Evolutionary conservation across 2,329 filamentous ascomycete species (phyloP).

Genomic region (Aspergillus uvarum): DNA sequence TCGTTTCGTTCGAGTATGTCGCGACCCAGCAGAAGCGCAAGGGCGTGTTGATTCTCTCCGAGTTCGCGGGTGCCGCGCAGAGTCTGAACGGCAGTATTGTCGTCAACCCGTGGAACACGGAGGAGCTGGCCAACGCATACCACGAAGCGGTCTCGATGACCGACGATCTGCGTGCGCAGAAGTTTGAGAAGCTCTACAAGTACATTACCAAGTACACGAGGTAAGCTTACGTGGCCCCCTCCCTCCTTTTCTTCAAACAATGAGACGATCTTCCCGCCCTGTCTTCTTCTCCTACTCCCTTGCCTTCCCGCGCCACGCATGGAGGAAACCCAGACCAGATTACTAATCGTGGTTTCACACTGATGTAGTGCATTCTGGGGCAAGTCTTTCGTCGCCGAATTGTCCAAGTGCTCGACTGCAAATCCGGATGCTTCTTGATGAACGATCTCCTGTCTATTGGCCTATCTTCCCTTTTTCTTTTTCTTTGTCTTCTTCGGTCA

Average conservation of each 20-base stretch:
- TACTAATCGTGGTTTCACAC: slow-evolving; percentile 20
- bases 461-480: background rate
- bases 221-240: slow-evolving; percentile 36
- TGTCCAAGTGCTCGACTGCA: slow-evolving; percentile 38
- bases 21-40: slow-evolving; percentile 87
- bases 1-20: slow-evolving; percentile 98
- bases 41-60: slow-evolving; percentile 90
- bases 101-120: slow-evolving; percentile 98
- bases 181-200: slow-evolving; percentile 88
- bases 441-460: background rate
- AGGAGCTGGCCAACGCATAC: slow-evolving; percentile 88
- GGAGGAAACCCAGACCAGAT: background rate
- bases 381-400: slow-evolving; percentile 83
- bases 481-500: background rate
- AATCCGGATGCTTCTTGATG: background rate
- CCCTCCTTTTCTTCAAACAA: background rate
- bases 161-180: slow-evolving; percentile 78
- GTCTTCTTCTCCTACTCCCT: background rate
- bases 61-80: slow-evolving; percentile 94
- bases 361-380: slow-evolving; percentile 81
- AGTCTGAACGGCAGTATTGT: slow-evolving; percentile 90
- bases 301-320: background rate
- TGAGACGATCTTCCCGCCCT: background rate
- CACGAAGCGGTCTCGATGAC: slow-evolving; percentile 95
- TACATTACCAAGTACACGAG: slow-evolving; percentile 98